phyloP scores from a whole-genome alignment of 108 stramenopile genomes.

The Pinguiococcus pyrenoidosus region DNA sequence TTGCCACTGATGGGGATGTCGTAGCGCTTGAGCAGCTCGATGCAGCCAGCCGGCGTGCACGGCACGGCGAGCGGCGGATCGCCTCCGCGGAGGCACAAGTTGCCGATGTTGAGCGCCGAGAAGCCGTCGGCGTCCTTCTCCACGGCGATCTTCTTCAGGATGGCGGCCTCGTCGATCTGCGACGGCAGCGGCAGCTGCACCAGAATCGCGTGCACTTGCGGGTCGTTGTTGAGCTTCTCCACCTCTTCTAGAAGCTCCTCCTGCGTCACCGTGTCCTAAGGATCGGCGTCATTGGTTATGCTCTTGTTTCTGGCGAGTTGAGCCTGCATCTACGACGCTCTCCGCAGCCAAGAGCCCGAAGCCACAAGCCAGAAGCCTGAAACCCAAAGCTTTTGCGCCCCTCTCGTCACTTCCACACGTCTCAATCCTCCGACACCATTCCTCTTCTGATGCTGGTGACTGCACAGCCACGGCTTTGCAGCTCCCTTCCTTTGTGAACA shows the following conservation, averaged over 20 bases:
- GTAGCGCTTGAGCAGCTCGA: conserved; percentile 77
- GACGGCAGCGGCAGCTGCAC: conserved; percentile 85
- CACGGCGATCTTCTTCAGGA: conserved; percentile 51
- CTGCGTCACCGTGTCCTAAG: conserved; percentile 57
- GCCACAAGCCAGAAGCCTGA: conserved; percentile 51
- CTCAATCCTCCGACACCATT: too few relatives aligned
- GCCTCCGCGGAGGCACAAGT: conserved; percentile 33
- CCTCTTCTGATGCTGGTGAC: too few relatives aligned
- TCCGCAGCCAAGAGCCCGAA: too few relatives aligned
- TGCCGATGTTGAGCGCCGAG: conserved; percentile 72
- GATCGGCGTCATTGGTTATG: too few relatives aligned
- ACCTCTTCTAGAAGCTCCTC: conserved; percentile 57
- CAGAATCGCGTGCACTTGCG: conserved; percentile 77
- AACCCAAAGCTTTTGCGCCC: conserved; percentile 14
- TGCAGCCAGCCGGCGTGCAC: conserved; percentile 52
- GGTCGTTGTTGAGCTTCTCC: conserved; percentile 54
- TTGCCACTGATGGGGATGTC: conserved; percentile 62
- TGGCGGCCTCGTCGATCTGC: conserved; percentile 62
- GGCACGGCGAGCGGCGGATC: conserved; percentile 14
- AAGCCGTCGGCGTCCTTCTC: conserved; percentile 95
- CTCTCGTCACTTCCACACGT: too few relatives aligned
- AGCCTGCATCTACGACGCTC: too few relatives aligned
- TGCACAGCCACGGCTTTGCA: too few relatives aligned
- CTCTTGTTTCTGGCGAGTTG: too few relatives aligned
- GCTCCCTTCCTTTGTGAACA: too few relatives aligned